Evolutionary conservation across 1,284 basidiomycete genomes (phyloP).

Genomic region (Cutaneotrichosporon cutaneum): DNA sequence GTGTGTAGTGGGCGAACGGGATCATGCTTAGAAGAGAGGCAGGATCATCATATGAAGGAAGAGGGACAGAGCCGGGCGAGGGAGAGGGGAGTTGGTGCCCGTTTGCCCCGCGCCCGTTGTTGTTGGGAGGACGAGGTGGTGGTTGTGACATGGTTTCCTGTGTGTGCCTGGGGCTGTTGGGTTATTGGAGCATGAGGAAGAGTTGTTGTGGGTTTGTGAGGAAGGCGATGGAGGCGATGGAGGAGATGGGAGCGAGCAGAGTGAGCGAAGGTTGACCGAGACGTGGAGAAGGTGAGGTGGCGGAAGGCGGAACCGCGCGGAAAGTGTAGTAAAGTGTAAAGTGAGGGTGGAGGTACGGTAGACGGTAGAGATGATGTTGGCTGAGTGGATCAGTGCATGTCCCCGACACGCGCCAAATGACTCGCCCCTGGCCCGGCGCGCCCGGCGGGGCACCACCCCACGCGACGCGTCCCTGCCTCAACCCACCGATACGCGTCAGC

Average conservation of each 20-base stretch:
- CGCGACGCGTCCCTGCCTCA: neutral
- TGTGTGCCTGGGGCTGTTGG: neutral
- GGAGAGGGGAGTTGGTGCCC: neutral
- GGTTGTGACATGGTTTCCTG: conserved; percentile 4
- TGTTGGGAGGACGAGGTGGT: conserved; percentile 3
- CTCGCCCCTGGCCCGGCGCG: no score
- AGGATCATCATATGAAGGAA: conserved; percentile 36
- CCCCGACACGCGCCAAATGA: conserved; percentile 7
- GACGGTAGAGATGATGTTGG: neutral
- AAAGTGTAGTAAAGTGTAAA: neutral
- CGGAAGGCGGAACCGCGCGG: neutral
- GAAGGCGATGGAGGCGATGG: neutral
- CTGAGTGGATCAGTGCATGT: neutral
- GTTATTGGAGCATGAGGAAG: neutral
- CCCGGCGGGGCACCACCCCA: conserved; percentile 8
- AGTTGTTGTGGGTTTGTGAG: neutral
- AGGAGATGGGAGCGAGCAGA: neutral
- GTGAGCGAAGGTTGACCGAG: no score
- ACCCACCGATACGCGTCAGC: neutral
- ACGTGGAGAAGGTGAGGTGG: neutral
- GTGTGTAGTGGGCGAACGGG: conserved; percentile 50
- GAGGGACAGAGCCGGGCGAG: conserved; percentile 1
- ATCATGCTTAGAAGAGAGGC: conserved; percentile 43
- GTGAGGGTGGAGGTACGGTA: neutral
- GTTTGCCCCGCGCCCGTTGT: no score